Evolutionary conservation across 192 early-diverging fungal genomes (phyloP).

Genomic region (Powellomyces hirtus): DNA sequence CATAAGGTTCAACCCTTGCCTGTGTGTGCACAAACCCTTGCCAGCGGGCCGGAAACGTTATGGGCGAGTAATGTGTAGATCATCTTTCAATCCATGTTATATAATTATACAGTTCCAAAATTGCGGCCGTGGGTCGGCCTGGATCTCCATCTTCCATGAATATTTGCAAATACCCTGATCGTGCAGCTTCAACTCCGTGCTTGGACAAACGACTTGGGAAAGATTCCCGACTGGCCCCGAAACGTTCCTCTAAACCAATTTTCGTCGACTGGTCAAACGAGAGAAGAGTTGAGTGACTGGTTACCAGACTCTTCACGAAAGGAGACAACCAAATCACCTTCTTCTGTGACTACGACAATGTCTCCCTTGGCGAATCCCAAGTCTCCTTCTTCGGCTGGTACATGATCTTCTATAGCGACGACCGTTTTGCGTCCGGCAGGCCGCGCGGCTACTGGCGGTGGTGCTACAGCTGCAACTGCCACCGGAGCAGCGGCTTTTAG

Average conservation of each 20-base stretch:
- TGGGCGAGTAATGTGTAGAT: too few species aligned
- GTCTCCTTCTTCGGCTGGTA: background rate
- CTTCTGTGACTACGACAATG: background rate
- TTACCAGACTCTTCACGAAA: background rate
- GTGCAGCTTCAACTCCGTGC: background rate
- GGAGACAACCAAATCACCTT: background rate
- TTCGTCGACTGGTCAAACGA: conserved; percentile 9
- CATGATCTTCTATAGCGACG: background rate
- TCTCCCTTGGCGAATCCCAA: background rate
- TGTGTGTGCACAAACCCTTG: too few species aligned
- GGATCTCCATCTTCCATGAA: too few species aligned
- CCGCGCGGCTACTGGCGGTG: background rate
- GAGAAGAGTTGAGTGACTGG: background rate
- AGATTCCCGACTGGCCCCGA: conserved; percentile 15
- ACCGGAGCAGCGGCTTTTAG: too few species aligned
- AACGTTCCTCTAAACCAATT: conserved; percentile 21
- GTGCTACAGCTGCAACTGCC: background rate
- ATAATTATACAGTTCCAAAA: too few species aligned
- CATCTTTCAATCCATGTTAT: too few species aligned
- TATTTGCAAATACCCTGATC: too few species aligned
- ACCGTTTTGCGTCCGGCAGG: background rate
- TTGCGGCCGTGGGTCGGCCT: too few species aligned
- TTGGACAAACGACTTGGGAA: conserved; percentile 17
- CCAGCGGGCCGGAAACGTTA: too few species aligned
- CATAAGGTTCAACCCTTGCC: too few species aligned